Percentiles rank a stretch among this genome's conserved stretches.
Evolutionary conservation across 495 filamentous ascomycete genomes (phyloP).

Genomic region (Aspergillus bridgeri): DNA sequence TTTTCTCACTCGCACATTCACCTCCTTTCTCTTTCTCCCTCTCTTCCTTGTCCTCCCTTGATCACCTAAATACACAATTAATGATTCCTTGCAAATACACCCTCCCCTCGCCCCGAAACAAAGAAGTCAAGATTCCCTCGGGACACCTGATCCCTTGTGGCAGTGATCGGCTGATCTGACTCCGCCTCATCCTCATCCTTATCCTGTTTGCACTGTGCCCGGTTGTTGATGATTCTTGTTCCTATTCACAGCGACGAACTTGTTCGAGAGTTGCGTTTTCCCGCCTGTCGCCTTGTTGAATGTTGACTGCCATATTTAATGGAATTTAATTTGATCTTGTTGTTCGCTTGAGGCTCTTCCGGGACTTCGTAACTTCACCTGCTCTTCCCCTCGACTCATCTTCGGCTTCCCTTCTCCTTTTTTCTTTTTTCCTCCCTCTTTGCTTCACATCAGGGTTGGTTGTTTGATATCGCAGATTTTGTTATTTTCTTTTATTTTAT

Average conservation of each 20-base stretch:
- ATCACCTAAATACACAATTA: not conserved
- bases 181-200: not conserved
- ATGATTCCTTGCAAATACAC: not conserved
- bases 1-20: not conserved
- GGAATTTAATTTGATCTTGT: no score
- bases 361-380: no score
- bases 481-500: not conserved
- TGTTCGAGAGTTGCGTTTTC: no score
- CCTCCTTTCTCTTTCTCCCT: not conserved
- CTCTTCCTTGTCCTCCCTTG: not conserved
- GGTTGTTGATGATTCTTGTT: not conserved
- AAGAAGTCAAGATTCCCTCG: not conserved
- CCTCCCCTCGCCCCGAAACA: not conserved
- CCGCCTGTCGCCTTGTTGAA: not conserved
- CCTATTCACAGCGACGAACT: not conserved
- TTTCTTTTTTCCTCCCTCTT: not conserved
- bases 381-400: not conserved
- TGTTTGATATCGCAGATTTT: constrained; percentile 1
- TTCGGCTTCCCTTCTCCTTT: not conserved
- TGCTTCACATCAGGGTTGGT: not conserved
- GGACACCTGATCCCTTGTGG: constrained; percentile 7
- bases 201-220: not conserved
- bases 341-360: not conserved
- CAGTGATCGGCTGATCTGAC: constrained; percentile 18
- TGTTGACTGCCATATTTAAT: no score